These are phyloP conservation scores for Suhomyces kilbournensis DNA, from an alignment of 805 yeast genomes.

Conservation along the genomic window DNA sequence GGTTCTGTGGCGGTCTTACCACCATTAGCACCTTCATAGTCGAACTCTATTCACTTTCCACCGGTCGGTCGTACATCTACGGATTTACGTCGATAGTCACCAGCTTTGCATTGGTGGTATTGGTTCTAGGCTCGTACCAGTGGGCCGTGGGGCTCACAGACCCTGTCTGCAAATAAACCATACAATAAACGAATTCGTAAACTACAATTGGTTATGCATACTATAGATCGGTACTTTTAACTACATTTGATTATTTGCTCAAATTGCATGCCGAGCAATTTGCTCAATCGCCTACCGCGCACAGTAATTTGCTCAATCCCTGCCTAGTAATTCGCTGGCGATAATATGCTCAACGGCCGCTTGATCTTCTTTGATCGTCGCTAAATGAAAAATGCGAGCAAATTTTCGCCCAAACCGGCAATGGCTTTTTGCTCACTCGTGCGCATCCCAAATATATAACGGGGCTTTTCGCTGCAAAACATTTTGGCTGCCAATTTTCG, in stretches of 20 bases:
- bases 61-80: constrained; percentile 47
- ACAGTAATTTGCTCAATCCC: not conserved
- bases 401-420: not conserved
- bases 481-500: constrained; percentile 2
- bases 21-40: constrained; percentile 77
- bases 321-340: not conserved
- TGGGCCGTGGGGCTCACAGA: constrained; percentile 55
- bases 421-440: not conserved
- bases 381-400: constrained; percentile 1
- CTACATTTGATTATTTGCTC: no score
- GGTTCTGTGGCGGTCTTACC: constrained; percentile 68
- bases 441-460: not conserved
- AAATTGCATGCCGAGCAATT: not conserved
- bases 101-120: constrained; percentile 48
- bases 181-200: no score
- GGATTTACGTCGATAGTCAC: constrained; percentile 44
- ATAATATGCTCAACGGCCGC: not conserved
- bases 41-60: constrained; percentile 47
- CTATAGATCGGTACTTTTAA: no score
- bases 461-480: not conserved
- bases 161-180: constrained; percentile 1
- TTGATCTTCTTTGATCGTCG: no score
- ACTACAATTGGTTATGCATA: no score
- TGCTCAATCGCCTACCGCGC: not conserved
- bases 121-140: constrained; percentile 67